These are phyloP conservation scores for Phytophthora europaea DNA, from an alignment of 352 stramenopile species.

Conservation along the genomic window DNA sequence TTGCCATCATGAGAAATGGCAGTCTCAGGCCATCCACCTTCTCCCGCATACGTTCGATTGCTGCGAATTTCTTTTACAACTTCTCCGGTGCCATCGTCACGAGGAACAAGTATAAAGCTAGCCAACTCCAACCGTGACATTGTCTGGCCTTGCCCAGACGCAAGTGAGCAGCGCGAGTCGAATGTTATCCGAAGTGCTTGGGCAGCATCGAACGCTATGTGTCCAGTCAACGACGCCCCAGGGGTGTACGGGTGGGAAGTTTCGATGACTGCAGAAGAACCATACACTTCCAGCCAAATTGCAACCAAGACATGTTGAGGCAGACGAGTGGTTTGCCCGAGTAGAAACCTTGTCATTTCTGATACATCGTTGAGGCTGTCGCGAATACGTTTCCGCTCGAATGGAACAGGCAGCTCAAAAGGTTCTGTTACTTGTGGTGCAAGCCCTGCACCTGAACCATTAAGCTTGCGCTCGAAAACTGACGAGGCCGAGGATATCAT, in stretches of 20 bases:
- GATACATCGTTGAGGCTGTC: slow-evolving; percentile 67
- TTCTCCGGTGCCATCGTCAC: slow-evolving; percentile 14
- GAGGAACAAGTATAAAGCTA: slow-evolving; percentile 35
- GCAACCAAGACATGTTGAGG: slow-evolving; percentile 66
- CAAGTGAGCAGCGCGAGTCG: slow-evolving; percentile 69
- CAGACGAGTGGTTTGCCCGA: slow-evolving; percentile 56
- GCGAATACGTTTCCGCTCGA: slow-evolving; percentile 51
- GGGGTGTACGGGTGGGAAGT: slow-evolving; percentile 68
- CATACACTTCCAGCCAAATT: slow-evolving; percentile 88
- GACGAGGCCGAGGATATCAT: slow-evolving; percentile 54
- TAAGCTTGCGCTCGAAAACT: slow-evolving; percentile 47
- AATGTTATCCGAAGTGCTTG: slow-evolving; percentile 73
- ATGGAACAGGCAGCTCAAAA: slow-evolving; percentile 50
- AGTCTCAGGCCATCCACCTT: slow-evolving; percentile 57
- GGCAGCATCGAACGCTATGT: slow-evolving; percentile 61
- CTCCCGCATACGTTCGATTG: slow-evolving; percentile 48
- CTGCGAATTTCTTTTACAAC: slow-evolving; percentile 39
- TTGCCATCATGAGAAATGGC: slow-evolving; percentile 69
- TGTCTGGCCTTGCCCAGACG: slow-evolving; percentile 32
- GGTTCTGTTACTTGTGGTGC: slow-evolving; percentile 13
- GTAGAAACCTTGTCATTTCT: slow-evolving; percentile 66
- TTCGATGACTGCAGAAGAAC: slow-evolving; percentile 67
- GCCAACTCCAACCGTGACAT: slow-evolving; percentile 32
- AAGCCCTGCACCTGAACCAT: not conserved
- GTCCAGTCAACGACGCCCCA: slow-evolving; percentile 38